A percentile compares a stretch with the other conserved stretches of the same genome.
phyloP scores from a whole-genome alignment of 1,284 basidiomycete genomes.

The Rhodotorula sp. region DNA sequence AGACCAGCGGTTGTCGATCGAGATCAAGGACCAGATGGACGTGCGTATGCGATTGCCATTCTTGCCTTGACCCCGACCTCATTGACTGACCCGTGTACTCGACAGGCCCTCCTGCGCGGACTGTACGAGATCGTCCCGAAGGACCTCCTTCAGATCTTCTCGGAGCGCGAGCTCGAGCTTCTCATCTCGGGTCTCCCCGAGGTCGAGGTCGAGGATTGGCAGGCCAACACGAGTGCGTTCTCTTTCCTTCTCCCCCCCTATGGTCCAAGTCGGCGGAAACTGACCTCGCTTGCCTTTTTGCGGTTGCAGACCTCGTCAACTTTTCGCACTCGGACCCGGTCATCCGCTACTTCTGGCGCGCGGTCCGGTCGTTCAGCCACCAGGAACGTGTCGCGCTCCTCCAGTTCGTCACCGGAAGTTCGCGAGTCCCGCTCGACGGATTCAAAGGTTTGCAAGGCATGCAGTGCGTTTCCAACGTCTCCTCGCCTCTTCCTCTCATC shows the following conservation, averaged over 20 bases:
- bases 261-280: slow-evolving; percentile 13
- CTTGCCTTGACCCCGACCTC: background rate
- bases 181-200: slow-evolving; percentile 70
- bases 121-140: slow-evolving; percentile 96
- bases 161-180: slow-evolving; percentile 92
- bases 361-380: slow-evolving; percentile 93
- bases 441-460: slow-evolving; percentile 44
- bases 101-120: slow-evolving; percentile 77
- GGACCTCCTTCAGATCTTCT: slow-evolving; percentile 75
- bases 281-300: background rate
- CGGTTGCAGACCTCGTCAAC: slow-evolving; percentile 46
- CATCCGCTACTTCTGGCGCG: slow-evolving; percentile 99
- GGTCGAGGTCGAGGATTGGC: slow-evolving; percentile 82
- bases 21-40: slow-evolving; percentile 88
- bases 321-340: slow-evolving; percentile 70
- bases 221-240: slow-evolving; percentile 83
- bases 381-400: slow-evolving; percentile 74
- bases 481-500: too few species aligned
- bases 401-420: slow-evolving; percentile 91
- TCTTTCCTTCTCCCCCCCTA: slow-evolving; percentile 62
- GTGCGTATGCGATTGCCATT: background rate
- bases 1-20: slow-evolving; percentile 87
- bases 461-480: slow-evolving; percentile 8
- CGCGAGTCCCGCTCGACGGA: slow-evolving; percentile 69
- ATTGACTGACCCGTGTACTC: background rate